Base-by-base conservation (phyloP, 257 asterid genomes). In the Solanum peruvianum region DNA sequence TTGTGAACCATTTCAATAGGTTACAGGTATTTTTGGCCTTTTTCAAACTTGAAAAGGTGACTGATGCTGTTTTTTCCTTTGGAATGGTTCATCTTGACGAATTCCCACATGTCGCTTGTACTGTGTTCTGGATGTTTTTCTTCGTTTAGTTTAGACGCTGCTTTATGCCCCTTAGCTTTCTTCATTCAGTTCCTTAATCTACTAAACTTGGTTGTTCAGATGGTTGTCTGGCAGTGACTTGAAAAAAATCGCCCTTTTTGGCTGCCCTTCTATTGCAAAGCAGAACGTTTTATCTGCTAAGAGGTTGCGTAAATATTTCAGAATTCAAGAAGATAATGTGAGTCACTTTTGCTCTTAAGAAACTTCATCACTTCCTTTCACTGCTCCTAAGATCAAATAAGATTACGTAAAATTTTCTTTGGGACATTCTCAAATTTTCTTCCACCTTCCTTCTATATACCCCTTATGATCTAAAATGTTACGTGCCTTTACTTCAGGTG, bases 181-280 rank as follows among this genome's bases (percentile, higher is more conserved):
- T 29, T 77, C 45, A 37, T 72, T 56, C 47, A 67, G 83, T 44
- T 81, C 77, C 44, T 69, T 75, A 80, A 87, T 88, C 83, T 90
- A 86, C 81, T 88, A 77, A 71, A 75, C 66, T 89, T 88, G 78
- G 86, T 86, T 60, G 44, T 58, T 42, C 93, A 96, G 99, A 92
- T 94, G 98, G 98, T 88, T 95, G 86, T 95, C 98, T 12, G 98
- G 95, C 52, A 91, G 96, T 87, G 97, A 95, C 92, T 91, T 96
- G 90, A 94, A 94, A 89, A 91, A 75, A 75, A 91, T 96, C 73
- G 98, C 98, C 47, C 90, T 87, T 82, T 93, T 95, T 52, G 99
- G 99, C 27, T 96, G 99, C 86, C 98, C 98, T 84, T 92, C 95
- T 29, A 87, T 92, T 35, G 94, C 91, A 25, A 72, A 58, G 86